phyloP scores from a whole-genome alignment of 1,284 basidiomycete species.

The Irpex sp. region DNA sequence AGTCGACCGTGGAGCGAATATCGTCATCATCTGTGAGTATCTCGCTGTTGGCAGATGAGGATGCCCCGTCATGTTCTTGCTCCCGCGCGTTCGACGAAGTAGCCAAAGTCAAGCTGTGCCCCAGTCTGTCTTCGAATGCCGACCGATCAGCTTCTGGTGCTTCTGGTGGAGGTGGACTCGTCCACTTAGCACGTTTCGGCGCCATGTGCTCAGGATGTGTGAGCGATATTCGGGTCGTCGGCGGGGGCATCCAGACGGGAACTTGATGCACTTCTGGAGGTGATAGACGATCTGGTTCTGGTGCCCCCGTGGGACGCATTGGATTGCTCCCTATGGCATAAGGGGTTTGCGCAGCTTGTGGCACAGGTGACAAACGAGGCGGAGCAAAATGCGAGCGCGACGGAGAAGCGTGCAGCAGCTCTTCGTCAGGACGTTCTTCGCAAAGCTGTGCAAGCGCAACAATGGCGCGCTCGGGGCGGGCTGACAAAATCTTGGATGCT shows the following conservation, averaged over 20 bases:
- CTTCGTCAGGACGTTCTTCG: slow-evolving; percentile 69
- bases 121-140: slow-evolving; percentile 64
- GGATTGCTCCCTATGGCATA: slow-evolving; percentile 63
- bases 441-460: slow-evolving; percentile 81
- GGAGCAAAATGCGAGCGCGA: slow-evolving; percentile 49
- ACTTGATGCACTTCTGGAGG: slow-evolving; percentile 13
- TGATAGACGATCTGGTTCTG: slow-evolving; percentile 27
- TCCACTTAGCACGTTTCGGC: slow-evolving; percentile 73
- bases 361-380: slow-evolving; percentile 50
- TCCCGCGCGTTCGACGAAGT: slow-evolving; percentile 60
- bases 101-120: slow-evolving; percentile 59
- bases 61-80: slow-evolving; percentile 36
- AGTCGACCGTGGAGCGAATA: slow-evolving; percentile 47
- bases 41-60: slow-evolving; percentile 59
- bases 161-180: slow-evolving; percentile 76
- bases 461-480: slow-evolving; percentile 79
- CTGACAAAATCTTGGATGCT: slow-evolving; percentile 79
- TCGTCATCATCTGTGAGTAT: slow-evolving; percentile 66
- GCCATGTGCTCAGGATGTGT: slow-evolving; percentile 67
- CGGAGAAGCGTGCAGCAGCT: slow-evolving; percentile 41
- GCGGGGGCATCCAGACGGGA: slow-evolving; percentile 13
- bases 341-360: slow-evolving; percentile 55
- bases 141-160: slow-evolving; percentile 64
- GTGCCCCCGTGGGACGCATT: slow-evolving; percentile 44
- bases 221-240: slow-evolving; percentile 22